These are phyloP conservation scores for Colletotrichum brevisporum DNA, from an alignment of 2,329 filamentous ascomycete genomes.

Conservation along the genomic window DNA sequence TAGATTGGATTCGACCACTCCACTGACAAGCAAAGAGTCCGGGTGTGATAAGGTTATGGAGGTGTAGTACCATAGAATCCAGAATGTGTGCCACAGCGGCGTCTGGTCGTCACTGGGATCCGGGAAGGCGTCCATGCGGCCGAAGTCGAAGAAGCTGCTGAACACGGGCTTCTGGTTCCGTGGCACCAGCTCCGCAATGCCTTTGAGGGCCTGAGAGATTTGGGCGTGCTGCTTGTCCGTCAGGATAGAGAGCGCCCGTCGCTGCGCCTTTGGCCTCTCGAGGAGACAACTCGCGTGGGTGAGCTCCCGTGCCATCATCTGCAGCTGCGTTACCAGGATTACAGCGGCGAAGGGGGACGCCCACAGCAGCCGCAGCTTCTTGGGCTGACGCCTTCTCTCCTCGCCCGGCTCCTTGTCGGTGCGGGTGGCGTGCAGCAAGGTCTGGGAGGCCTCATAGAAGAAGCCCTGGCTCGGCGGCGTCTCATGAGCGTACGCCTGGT, in stretches of 20 bases:
- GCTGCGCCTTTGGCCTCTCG: constrained; percentile 21
- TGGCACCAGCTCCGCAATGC: constrained; percentile 20
- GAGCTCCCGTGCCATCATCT: constrained; percentile 30
- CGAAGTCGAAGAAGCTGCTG: constrained; percentile 27
- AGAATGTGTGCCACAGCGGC: constrained; percentile 31
- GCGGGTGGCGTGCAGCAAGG: constrained; percentile 9
- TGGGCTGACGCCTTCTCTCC: background rate
- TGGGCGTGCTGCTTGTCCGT: constrained; percentile 29
- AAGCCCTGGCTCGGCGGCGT: constrained; percentile 22
- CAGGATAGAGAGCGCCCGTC: constrained; percentile 21
- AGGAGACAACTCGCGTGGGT: constrained; percentile 28
- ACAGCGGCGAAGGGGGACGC: constrained; percentile 27
- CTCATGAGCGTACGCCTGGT: constrained; percentile 22
- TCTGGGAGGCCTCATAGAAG: constrained; percentile 27
- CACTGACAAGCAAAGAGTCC: constrained; percentile 21
- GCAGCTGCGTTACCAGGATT: constrained; percentile 27
- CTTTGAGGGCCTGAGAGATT: constrained; percentile 19
- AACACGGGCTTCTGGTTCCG: constrained; percentile 21
- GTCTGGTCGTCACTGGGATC: constrained; percentile 20
- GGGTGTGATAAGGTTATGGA: constrained; percentile 29
- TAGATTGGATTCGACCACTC: constrained; percentile 27
- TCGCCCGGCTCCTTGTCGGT: background rate
- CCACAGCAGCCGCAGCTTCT: constrained; percentile 25
- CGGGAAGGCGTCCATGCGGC: constrained; percentile 20
- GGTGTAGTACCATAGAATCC: constrained; percentile 29